These are phyloP conservation scores for Triticum monococcum DNA, from an alignment of 176 grass and related monocot genomes.

Conservation along the genomic window DNA sequence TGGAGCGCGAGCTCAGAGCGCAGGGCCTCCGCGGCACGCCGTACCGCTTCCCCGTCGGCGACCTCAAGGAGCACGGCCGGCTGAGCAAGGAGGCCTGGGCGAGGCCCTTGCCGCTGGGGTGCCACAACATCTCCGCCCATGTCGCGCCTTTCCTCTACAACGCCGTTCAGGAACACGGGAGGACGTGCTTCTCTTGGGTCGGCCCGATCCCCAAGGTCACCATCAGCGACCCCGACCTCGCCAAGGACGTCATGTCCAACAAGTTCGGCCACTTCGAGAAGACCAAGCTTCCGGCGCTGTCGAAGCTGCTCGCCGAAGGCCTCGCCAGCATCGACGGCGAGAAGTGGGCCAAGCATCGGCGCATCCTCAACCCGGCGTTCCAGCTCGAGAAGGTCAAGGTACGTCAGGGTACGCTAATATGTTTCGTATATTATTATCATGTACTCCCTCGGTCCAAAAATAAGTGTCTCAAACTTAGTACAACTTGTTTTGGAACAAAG, in stretches of 20 bases:
- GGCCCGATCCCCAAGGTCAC: slow-evolving; percentile 49
- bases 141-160: slow-evolving; percentile 43
- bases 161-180: slow-evolving; percentile 42
- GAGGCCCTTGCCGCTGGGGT: slow-evolving; percentile 38
- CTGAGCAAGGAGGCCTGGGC: slow-evolving; percentile 37
- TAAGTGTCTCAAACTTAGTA: too few relatives aligned
- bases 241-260: slow-evolving; percentile 51
- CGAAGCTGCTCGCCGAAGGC: slow-evolving; percentile 21
- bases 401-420: neutral
- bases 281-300: slow-evolving; percentile 6
- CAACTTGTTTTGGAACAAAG: too few relatives aligned
- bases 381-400: slow-evolving; percentile 54
- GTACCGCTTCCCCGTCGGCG: slow-evolving; percentile 46
- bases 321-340: slow-evolving; percentile 19
- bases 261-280: slow-evolving; percentile 52
- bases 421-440: too few relatives aligned
- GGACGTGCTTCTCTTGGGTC: slow-evolving; percentile 46
- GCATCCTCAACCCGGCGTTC: slow-evolving; percentile 49
- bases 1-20: slow-evolving; percentile 41
- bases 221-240: slow-evolving; percentile 36
- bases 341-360: slow-evolving; percentile 51
- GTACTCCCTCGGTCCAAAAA: too few relatives aligned
- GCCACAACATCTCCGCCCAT: slow-evolving; percentile 45
- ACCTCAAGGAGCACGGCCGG: slow-evolving; percentile 28
- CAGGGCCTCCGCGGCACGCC: slow-evolving; percentile 56